A percentile compares a stretch with the other conserved stretches of the same genome.
These are phyloP conservation scores for Urochloa ruziziensis DNA, from an alignment of 176 grass and related monocot species.

Conservation along the genomic window DNA sequence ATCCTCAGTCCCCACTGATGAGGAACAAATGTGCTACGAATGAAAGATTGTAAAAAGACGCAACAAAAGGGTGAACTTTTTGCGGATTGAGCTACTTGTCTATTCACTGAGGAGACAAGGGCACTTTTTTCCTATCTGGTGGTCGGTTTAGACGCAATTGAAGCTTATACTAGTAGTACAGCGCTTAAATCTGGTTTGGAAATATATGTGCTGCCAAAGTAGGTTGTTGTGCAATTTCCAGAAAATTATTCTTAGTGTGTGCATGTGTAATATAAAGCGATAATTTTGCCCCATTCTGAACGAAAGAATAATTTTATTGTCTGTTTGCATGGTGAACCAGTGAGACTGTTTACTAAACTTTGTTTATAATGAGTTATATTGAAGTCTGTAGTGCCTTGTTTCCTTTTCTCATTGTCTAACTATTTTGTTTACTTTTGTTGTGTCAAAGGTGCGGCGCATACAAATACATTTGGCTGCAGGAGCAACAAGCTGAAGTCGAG, in stretches of 20 bases:
- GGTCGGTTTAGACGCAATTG: not conserved
- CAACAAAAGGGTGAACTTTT: not conserved
- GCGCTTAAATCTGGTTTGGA: not conserved
- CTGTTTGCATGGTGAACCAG: not conserved
- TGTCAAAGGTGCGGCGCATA: slow-evolving; percentile 30
- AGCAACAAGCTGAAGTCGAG: slow-evolving; percentile 16
- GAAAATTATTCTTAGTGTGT: not conserved
- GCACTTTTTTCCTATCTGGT: not conserved
- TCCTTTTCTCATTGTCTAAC: not conserved
- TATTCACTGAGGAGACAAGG: not conserved
- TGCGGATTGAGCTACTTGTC: not conserved
- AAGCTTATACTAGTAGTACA: not conserved
- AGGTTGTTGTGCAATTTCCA: not conserved
- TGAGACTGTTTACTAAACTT: not conserved
- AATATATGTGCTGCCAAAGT: not conserved
- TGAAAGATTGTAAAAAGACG: not conserved
- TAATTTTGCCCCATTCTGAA: not conserved
- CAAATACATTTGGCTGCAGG: slow-evolving; percentile 19
- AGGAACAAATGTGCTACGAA: not conserved
- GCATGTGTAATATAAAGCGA: no score
- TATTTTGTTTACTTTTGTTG: not conserved
- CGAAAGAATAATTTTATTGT: not conserved
- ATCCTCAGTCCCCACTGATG: not conserved
- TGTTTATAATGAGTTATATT: not conserved
- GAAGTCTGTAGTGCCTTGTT: not conserved